Conservation (phyloP, 768 basidiomycete genomes). For the Leccinum disarticulatum region DNA sequence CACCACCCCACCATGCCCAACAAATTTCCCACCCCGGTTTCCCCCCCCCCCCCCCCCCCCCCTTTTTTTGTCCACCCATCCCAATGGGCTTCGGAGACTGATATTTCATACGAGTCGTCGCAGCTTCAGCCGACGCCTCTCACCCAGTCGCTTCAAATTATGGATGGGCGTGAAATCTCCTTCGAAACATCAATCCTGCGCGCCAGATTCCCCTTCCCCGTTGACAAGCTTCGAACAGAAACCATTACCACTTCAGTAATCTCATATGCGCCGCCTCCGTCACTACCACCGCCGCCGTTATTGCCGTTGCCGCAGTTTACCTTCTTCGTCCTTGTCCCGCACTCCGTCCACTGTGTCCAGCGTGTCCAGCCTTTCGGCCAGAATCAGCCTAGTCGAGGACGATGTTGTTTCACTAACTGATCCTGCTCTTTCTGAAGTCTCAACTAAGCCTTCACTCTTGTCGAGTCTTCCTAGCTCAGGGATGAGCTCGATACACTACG, state of each 20-base stretch:
- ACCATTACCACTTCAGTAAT: slow-evolving; percentile 27
- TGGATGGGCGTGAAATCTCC: slow-evolving; percentile 61
- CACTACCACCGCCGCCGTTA: not conserved
- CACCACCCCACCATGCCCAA: too few species aligned
- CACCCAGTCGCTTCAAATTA: slow-evolving; percentile 46
- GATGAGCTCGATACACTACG: slow-evolving; percentile 29
- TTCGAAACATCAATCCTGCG: slow-evolving; percentile 75
- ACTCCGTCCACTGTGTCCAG: slow-evolving; percentile 41
- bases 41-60: too few species aligned
- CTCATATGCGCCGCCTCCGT: slow-evolving; percentile 4
- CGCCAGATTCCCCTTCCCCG: slow-evolving; percentile 47
- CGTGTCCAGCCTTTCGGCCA: slow-evolving; percentile 45
- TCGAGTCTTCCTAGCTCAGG: slow-evolving; percentile 39
- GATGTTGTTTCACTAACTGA: slow-evolving; percentile 20
- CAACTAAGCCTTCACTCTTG: slow-evolving; percentile 59
- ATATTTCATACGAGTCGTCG: slow-evolving; percentile 75
- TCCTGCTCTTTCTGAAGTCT: slow-evolving; percentile 33
- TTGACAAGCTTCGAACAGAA: slow-evolving; percentile 34
- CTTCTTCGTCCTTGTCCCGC: slow-evolving; percentile 36
- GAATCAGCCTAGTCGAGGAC: slow-evolving; percentile 35
- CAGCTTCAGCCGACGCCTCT: slow-evolving; percentile 73
- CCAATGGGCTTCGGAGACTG: slow-evolving; percentile 57
- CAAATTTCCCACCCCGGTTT: too few species aligned
- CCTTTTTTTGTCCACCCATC: slow-evolving; percentile 42
- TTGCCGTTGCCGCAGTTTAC: slow-evolving; percentile 15